Conservation (phyloP, 352 stramenopile species). For the Thraustochytrium striatum region DNA sequence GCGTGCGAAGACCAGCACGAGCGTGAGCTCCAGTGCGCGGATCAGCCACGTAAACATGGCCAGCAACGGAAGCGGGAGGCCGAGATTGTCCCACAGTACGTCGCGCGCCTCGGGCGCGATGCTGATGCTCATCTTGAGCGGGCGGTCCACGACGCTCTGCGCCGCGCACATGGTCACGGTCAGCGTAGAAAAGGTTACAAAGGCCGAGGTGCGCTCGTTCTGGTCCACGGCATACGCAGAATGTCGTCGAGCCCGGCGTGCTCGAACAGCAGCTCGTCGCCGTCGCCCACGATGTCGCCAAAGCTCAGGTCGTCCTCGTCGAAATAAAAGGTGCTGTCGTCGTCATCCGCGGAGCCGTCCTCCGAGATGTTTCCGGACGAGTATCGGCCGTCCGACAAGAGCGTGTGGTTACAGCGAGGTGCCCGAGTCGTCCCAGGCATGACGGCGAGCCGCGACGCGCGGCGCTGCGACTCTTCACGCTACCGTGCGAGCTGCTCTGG, state of each 20-base stretch:
- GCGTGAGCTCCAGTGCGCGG: background rate
- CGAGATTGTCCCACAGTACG: constrained; percentile 39
- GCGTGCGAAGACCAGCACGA: constrained; percentile 34
- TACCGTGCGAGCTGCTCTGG: too few species aligned
- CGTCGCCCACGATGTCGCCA: constrained; percentile 10
- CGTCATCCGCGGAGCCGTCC: constrained; percentile 2
- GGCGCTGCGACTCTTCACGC: too few species aligned
- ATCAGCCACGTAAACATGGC: constrained; percentile 39
- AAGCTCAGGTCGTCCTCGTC: constrained; percentile 11
- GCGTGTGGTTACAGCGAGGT: constrained; percentile 5
- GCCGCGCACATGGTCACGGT: constrained; percentile 27
- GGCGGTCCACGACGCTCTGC: constrained; percentile 18
- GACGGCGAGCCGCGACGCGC: background rate
- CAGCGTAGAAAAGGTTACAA: constrained; percentile 35
- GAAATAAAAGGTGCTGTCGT: constrained; percentile 16
- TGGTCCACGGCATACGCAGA: constrained; percentile 38
- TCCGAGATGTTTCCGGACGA: constrained; percentile 1
- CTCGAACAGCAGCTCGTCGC: constrained; percentile 19
- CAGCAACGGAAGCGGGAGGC: constrained; percentile 9
- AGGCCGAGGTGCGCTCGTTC: constrained; percentile 31
- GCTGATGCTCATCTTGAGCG: constrained; percentile 43
- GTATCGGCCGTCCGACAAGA: background rate
- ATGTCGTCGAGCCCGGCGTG: constrained; percentile 35
- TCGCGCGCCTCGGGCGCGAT: constrained; percentile 21
- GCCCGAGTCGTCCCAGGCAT: constrained; percentile 13